These are phyloP conservation scores for Anastatica hierochuntica DNA, from an alignment of 345 rosid species.

Conservation along the genomic window DNA sequence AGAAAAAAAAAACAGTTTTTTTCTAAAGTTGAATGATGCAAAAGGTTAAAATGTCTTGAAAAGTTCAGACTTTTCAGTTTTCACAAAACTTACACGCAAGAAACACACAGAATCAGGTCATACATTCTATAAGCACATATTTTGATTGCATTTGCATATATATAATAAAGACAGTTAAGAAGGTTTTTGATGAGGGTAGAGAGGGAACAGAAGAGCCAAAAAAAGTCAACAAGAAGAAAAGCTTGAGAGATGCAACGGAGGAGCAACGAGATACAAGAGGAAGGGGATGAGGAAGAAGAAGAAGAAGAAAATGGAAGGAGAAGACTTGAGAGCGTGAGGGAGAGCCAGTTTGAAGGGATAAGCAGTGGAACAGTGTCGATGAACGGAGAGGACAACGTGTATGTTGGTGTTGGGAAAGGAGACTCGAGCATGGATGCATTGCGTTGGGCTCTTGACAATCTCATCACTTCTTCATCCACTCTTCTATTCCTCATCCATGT, in stretches of 20 bases:
- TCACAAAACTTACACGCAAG: constrained; percentile 18
- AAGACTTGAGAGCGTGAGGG: constrained; percentile 20
- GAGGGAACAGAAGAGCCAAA: constrained; percentile 4
- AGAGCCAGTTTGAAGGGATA: constrained; percentile 27
- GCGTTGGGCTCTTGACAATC: constrained; percentile 53
- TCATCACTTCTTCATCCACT: constrained; percentile 28
- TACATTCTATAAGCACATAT: not conserved
- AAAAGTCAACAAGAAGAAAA: constrained; percentile 21
- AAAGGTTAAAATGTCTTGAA: constrained; percentile 6
- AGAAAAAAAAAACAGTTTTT: not conserved
- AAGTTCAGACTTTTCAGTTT: constrained; percentile 4
- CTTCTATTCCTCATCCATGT: constrained; percentile 46
- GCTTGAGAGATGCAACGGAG: constrained; percentile 11
- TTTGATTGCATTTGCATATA: constrained; percentile 6
- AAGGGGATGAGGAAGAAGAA: not conserved
- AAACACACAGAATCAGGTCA: constrained; percentile 8
- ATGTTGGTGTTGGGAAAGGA: constrained; percentile 71
- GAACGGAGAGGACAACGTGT: constrained; percentile 46
- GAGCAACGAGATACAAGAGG: constrained; percentile 30
- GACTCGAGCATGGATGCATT: constrained; percentile 74
- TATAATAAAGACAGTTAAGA: not conserved
- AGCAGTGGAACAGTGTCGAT: constrained; percentile 37
- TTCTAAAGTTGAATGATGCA: not conserved
- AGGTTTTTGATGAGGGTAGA: not conserved
- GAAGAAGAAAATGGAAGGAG: constrained; percentile 15